Conservation (phyloP, 768 basidiomycete genomes). For the Tricholomella constricta region DNA sequence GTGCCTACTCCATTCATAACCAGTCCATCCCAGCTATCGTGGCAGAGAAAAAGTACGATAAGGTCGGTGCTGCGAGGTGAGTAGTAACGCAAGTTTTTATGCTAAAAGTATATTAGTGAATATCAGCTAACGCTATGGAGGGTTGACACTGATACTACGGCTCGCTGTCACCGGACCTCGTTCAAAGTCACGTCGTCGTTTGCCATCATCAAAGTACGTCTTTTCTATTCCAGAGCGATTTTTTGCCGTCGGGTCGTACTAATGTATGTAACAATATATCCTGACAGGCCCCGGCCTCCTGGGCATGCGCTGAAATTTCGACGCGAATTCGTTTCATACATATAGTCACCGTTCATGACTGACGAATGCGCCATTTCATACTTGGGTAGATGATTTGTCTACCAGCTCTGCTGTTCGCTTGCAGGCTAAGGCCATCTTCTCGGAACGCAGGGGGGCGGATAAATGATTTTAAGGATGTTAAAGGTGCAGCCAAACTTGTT, state of each 20-base stretch:
- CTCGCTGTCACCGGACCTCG: slow-evolving; percentile 19
- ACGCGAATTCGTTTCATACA: too few species aligned
- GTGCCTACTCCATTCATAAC: neutral
- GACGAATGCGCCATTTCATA: too few species aligned
- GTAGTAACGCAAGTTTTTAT: slow-evolving; percentile 6
- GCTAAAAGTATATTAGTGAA: too few species aligned
- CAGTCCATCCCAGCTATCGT: slow-evolving; percentile 38
- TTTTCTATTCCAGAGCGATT: slow-evolving; percentile 12
- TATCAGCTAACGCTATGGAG: slow-evolving; percentile 28
- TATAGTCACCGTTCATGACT: too few species aligned
- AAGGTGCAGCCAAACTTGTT: slow-evolving; percentile 16
- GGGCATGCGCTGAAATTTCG: slow-evolving; percentile 27
- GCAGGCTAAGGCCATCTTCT: slow-evolving; percentile 22
- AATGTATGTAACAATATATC: neutral
- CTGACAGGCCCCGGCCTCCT: slow-evolving; percentile 23
- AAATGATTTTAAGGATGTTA: slow-evolving; percentile 26
- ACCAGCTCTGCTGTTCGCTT: slow-evolving; percentile 17
- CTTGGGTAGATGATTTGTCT: slow-evolving; percentile 26
- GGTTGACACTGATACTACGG: slow-evolving; percentile 17
- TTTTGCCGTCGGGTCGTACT: neutral
- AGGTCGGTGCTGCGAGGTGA: slow-evolving; percentile 43
- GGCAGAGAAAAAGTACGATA: slow-evolving; percentile 40
- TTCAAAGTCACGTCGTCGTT: slow-evolving; percentile 23
- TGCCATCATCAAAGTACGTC: slow-evolving; percentile 22
- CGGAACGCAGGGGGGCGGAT: slow-evolving; percentile 19